phyloP scores from a whole-genome alignment of 2,329 filamentous ascomycete genomes.

The Colletotrichum sp. region DNA sequence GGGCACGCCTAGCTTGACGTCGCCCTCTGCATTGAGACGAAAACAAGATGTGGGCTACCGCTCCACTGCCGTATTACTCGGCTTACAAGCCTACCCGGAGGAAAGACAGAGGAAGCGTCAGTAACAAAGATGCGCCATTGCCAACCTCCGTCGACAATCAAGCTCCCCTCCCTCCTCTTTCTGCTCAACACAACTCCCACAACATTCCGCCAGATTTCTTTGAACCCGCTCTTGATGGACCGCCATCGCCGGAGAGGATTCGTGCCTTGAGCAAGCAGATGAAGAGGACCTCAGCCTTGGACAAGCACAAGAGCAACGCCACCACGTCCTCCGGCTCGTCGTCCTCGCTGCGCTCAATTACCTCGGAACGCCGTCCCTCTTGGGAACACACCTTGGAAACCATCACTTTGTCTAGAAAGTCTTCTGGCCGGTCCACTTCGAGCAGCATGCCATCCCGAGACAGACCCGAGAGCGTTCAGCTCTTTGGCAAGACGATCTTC shows the following conservation, averaged over 20 bases:
- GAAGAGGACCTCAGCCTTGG: conserved; percentile 55
- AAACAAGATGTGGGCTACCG: conserved; percentile 23
- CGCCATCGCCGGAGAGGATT: conserved; percentile 64
- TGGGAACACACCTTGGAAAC: conserved; percentile 58
- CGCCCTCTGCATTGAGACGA: conserved; percentile 22
- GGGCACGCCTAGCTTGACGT: conserved; percentile 20
- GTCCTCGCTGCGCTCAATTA: conserved; percentile 51
- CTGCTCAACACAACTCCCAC: conserved; percentile 10
- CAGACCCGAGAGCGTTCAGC: conserved; percentile 63
- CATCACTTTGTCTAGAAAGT: conserved; percentile 56
- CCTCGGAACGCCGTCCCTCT: conserved; percentile 45
- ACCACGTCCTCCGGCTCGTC: conserved; percentile 62
- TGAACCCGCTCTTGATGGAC: conserved; percentile 64
- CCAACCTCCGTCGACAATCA: background rate
- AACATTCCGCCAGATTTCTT: conserved; percentile 48
- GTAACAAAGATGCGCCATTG: conserved; percentile 20
- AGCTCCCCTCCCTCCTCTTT: conserved; percentile 1
- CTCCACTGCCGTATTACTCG: conserved; percentile 25
- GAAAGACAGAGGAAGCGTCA: background rate
- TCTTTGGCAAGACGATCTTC: conserved; percentile 65
- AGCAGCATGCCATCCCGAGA: conserved; percentile 59
- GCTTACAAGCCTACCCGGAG: conserved; percentile 19
- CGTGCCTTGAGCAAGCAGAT: conserved; percentile 64
- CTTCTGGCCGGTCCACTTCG: conserved; percentile 60
- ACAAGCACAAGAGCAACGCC: conserved; percentile 50